Evolutionary conservation across 768 basidiomycete genomes (phyloP).

Genomic region (Leccinum longicurvipes): DNA sequence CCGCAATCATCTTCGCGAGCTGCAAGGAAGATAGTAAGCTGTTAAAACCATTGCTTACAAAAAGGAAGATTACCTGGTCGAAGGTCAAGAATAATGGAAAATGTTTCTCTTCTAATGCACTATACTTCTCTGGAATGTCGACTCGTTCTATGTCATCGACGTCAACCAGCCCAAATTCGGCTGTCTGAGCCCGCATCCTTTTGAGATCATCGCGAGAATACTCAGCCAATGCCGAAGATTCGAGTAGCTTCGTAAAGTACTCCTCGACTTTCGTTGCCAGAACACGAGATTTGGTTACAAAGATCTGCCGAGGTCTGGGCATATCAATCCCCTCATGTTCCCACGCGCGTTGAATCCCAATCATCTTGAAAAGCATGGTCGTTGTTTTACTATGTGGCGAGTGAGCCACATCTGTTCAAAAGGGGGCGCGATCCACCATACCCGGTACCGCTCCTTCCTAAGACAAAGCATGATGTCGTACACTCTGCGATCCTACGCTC

Average conservation of each 20-base stretch:
- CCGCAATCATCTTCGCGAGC: constrained; percentile 27
- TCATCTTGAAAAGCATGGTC: constrained; percentile 74
- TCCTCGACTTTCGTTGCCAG: constrained; percentile 70
- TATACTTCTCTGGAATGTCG: constrained; percentile 45
- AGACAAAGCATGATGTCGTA: constrained; percentile 57
- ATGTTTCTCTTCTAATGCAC: constrained; percentile 52
- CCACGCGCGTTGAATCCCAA: constrained; percentile 60
- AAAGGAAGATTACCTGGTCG: constrained; percentile 43
- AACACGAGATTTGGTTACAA: constrained; percentile 66
- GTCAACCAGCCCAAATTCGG: constrained; percentile 34
- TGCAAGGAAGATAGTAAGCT: constrained; percentile 1
- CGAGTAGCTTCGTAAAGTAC: constrained; percentile 52
- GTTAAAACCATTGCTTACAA: background rate
- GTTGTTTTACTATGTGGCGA: constrained; percentile 58
- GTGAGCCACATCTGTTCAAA: background rate
- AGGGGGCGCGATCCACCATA: constrained; percentile 22
- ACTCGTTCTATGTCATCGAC: constrained; percentile 24
- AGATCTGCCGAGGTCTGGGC: constrained; percentile 60
- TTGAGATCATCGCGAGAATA: constrained; percentile 39
- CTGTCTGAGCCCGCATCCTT: constrained; percentile 18
- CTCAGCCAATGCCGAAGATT: constrained; percentile 39
- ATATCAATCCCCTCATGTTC: constrained; percentile 30
- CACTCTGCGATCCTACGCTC: constrained; percentile 61
- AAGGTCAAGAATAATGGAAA: constrained; percentile 73
- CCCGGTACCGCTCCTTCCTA: constrained; percentile 76